Evolutionary conservation across 176 grass and related monocot species (phyloP).

Genomic region (Hsuehochloa calcarea): DNA sequence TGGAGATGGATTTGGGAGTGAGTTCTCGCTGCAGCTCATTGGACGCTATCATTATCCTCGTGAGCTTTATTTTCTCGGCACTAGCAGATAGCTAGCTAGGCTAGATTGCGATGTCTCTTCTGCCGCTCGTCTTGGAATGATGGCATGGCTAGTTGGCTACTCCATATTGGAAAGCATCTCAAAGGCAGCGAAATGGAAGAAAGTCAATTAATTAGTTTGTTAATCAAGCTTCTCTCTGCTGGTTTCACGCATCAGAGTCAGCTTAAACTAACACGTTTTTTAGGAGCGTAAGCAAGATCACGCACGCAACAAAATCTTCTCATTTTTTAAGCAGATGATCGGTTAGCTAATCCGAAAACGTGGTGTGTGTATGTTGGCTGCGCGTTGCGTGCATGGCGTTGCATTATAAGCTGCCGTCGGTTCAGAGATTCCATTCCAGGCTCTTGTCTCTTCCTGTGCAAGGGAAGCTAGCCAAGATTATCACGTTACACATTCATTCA

Average conservation of each 20-base stretch:
- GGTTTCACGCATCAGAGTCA: not conserved
- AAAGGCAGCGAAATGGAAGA: not conserved
- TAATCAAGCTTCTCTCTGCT: not conserved
- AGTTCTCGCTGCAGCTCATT: conserved; percentile 1
- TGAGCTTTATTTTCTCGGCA: not conserved
- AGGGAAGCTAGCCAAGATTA: conserved; percentile 4
- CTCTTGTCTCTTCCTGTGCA: conserved; percentile 19
- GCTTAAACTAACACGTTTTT: not conserved
- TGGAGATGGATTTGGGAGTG: conserved; percentile 23
- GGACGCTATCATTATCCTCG: conserved; percentile 20
- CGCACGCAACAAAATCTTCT: not conserved
- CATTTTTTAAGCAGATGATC: not conserved
- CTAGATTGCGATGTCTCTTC: conserved; percentile 22
- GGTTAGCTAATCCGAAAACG: not conserved
- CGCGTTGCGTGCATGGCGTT: not conserved
- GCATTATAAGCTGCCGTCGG: conserved; percentile 7
- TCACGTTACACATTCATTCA: conserved; percentile 20
- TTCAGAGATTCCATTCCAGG: conserved; percentile 30
- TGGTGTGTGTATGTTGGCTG: not conserved
- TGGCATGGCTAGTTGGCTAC: not conserved
- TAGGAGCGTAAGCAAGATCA: not conserved
- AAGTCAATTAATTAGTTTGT: not conserved
- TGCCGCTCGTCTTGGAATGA: not conserved
- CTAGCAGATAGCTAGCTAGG: not conserved
- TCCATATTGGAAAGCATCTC: not conserved